A percentile compares a stretch with the other conserved stretches of the same genome.
phyloP scores from a whole-genome alignment of 768 basidiomycete species.

The Hemileccinum rubropunctum region DNA sequence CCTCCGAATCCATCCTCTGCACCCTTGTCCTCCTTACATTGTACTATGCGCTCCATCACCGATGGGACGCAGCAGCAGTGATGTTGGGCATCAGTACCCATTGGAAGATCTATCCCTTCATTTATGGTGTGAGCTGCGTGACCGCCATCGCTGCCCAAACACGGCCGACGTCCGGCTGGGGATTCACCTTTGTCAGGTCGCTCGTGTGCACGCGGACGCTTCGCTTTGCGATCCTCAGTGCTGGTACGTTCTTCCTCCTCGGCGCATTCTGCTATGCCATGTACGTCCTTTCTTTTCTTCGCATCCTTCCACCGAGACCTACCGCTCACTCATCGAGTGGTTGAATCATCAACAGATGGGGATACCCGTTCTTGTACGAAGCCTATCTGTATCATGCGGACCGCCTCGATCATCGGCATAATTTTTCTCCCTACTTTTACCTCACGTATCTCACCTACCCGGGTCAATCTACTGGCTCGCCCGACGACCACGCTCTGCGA shows the following conservation, averaged over 20 bases:
- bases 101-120: slow-evolving; percentile 96
- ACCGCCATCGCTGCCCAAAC: slow-evolving; percentile 24
- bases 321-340: not conserved
- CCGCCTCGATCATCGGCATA: slow-evolving; percentile 94
- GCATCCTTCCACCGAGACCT: not conserved
- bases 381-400: slow-evolving; percentile 91
- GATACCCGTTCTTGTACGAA: slow-evolving; percentile 85
- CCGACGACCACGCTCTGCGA: slow-evolving; percentile 18
- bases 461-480: slow-evolving; percentile 14
- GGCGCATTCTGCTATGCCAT: slow-evolving; percentile 68
- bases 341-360: slow-evolving; percentile 64
- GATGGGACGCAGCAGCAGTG: slow-evolving; percentile 66
- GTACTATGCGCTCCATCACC: slow-evolving; percentile 52
- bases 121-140: slow-evolving; percentile 82
- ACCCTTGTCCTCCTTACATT: slow-evolving; percentile 74
- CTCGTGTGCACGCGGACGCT: slow-evolving; percentile 52
- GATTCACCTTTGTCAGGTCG: slow-evolving; percentile 30
- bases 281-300: slow-evolving; percentile 44
- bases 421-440: slow-evolving; percentile 98
- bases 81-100: slow-evolving; percentile 82
- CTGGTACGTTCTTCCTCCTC: slow-evolving; percentile 61
- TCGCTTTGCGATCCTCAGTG: slow-evolving; percentile 68
- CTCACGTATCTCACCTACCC: slow-evolving; percentile 88
- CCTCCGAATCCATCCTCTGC: slow-evolving; percentile 86
- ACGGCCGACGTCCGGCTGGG: slow-evolving; percentile 17